These are phyloP conservation scores for Aegilops speltoides DNA, from an alignment of 176 grass and related monocot genomes.

Conservation along the genomic window DNA sequence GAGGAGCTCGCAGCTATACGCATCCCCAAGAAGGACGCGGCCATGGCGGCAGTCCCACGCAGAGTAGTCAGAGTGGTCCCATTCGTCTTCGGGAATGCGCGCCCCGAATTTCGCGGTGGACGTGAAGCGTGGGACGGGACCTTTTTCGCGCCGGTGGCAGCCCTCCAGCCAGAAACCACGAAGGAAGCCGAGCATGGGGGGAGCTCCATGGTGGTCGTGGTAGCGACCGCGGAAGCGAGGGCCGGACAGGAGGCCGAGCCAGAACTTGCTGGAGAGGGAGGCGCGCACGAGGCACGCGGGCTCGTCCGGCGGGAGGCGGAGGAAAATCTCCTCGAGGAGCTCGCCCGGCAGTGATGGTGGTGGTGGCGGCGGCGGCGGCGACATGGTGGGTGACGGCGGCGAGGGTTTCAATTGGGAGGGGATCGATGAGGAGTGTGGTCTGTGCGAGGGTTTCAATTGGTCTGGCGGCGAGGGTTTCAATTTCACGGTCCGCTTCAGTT, in stretches of 20 bases:
- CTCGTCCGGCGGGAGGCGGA: not conserved
- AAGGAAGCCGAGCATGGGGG: not conserved
- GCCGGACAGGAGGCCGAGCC: not conserved
- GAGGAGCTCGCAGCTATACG: not conserved
- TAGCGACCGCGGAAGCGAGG: not conserved
- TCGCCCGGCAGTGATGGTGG: not conserved
- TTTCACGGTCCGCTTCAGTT: too few species aligned
- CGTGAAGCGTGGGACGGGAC: not conserved
- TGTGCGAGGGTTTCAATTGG: too few species aligned
- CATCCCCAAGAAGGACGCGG: constrained; percentile 64
- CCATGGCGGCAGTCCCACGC: constrained; percentile 58
- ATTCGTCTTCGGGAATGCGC: not conserved
- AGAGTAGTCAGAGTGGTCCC: not conserved
- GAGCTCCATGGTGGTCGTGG: not conserved
- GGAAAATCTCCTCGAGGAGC: not conserved
- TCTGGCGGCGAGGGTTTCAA: too few species aligned
- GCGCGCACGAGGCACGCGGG: not conserved
- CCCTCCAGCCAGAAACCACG: not conserved
- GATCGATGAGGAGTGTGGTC: too few species aligned
- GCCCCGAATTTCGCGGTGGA: not conserved
- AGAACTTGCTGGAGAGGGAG: not conserved
- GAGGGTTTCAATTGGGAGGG: not conserved
- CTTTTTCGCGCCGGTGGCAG: not conserved
- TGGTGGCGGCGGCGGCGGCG: too few species aligned
- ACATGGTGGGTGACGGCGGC: not conserved